Evolutionary conservation across 1,284 basidiomycete species (phyloP), one percentile per base, ranked within the genome.

Genomic region (Austropuccinia psidii): DNA sequence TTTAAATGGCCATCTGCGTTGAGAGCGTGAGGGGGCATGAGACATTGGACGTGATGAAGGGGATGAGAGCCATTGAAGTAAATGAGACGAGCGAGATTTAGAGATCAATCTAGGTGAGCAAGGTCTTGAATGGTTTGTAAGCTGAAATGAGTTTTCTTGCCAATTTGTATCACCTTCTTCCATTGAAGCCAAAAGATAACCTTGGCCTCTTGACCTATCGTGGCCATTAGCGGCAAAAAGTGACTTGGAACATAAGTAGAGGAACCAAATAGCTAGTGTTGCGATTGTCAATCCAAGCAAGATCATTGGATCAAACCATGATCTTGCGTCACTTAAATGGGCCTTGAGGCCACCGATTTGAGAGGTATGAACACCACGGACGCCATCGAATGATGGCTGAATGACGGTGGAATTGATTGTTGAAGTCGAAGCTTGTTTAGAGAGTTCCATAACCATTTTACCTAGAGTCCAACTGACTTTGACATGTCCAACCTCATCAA

Each of bases 381-480:
- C 24, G 27, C 24, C 35, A 68, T 11, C 27, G 31, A 58, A 41
- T 17, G 29, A 45, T 19, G 24, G 27, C 17, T 35, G 65, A n/a
- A n/a, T n/a, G n/a, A n/a, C n/a, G n/a, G n/a, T n/a, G 8, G 31
- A 39, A 17, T 50, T 11, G 11, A 24, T 24, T n/a, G 33, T 52
- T 9, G 17, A 27, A 17, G 69, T 50, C 21, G 66, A 39, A 27
- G 49, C n/a, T 19, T 39, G 54, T 41, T 72, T 43, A 13, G 69
- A 72, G 11, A 95, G 95, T 82, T 98, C 95, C 43, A 98, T 85
- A 0, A 98, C 93, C 87, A 98, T 97, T 81, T 98, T 98, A 55
- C 96, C 95, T 35, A 98, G 84, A 2, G 95, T 98, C 95, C 95
- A 98, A 77, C 88, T 93, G 79, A 99, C 93, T 41, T 92, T 90